Evolutionary conservation across 2,329 filamentous ascomycete genomes (phyloP), one percentile per base, ranked within the genome.

Genomic region (Xylariaceae sp.): DNA sequence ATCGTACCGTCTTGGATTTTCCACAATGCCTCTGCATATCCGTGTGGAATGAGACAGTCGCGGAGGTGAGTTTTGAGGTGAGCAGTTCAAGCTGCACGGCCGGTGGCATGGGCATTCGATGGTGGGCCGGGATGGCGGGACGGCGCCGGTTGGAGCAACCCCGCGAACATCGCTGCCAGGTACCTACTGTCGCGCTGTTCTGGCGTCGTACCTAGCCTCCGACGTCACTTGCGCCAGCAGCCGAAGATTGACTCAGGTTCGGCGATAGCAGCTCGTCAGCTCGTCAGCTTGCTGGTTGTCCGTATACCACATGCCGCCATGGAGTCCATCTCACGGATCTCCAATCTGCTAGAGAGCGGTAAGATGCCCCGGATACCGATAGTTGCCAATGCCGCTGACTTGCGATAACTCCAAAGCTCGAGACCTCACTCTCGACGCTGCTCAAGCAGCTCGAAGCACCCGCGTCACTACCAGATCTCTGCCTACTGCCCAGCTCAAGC

Each of bases 321-420:
- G 94, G 94, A 99, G 81, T 95, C 92, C 18, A 90, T 97, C 67
- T 90, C 92, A 57, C 83, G 89, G 65, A 95, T 99, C 71, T 95
- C 91, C 61, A 89, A 84, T 68, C 82, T 97, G 73, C 85, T 99
- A 70, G 94, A 97, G 77, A 94, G 88, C 72, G 90, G 92, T 95
- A 78, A 64, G 80, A 36, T 30, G 32, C 43, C 32, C 18, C 39
- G 22, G 19, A 44, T 31, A 49, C 49, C 46, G 40, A 51, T 45
- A 44, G 36, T 6, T 27, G 31, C 22, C 22, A 7, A 27, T 27
- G 36, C 42, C 44, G 52, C 48, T 45, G 41, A 52, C 44, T 45
- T 45, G 35, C 54, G 55, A 56, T 36, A 14, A 4, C 33, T 36
- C 33, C 46, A 40, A 73, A 96, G 94, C 94, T 67, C 87, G 94